Base-by-base conservation (phyloP, 257 asterid genomes). In the Capsicum pubescens region DNA sequence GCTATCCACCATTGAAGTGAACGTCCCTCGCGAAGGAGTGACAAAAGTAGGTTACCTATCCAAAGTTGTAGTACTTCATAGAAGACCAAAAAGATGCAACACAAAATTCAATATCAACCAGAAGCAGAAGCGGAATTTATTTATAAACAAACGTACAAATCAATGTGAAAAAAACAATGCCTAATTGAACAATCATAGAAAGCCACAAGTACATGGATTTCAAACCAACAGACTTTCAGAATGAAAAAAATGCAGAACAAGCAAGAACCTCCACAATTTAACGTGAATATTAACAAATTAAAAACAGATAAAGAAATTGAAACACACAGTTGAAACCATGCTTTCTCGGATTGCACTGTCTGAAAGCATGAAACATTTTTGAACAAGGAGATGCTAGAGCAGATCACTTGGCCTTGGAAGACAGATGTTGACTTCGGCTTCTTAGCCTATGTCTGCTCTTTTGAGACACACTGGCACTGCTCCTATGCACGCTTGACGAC, bases 361-460 rank as follows among this genome's bases (percentile, higher is more conserved):
- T 26, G 19, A 54, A 55, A 77, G 46, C 39, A 64, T 12, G 35
- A 21, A 56, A 12, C 56, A 50, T 72, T 59, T 36, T 39, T 32
- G 54, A 69, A 69, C 15, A 39, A 17, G 86, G 80, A 80, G 58
- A 80, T 55, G 77, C 79, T 76, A 48, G 74, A 79, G 32, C 74
- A 74, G 83, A 8, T 35, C 83, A 82, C 83, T 86, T 87, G 80
- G 83, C 87, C 87, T 55, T 86, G 14, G 87, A 58, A 79, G 92
- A 84, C 70, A 64, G 66, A 48, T 79, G 84, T 83, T 79, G 87
- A 79, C 90, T 60, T 57, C 86, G 90, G 86, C 80, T 83, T 86
- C 69, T 89, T 14, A 89, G 85, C 85, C 88, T 87, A 55, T 86
- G 95, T 84, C 89, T 90, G 87, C 84, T 84, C 84, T 83, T 92